Evolutionary conservation across 345 rosid genomes (phyloP).

Genomic region (Acer negundo): DNA sequence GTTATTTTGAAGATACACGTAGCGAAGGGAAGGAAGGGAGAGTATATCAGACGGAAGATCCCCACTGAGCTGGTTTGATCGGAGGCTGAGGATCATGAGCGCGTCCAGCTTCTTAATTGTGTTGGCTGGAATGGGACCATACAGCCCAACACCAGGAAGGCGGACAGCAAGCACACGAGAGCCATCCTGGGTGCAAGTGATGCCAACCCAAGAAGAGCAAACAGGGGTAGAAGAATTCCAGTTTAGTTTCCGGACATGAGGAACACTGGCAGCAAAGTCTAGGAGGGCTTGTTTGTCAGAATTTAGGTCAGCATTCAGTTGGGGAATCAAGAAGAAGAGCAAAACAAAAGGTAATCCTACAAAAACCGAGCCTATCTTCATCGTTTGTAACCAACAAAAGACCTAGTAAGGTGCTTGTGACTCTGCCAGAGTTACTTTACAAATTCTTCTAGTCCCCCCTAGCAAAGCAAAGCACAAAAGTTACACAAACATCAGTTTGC

Average conservation of each 20-base stretch:
- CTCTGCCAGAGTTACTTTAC: conserved; percentile 5
- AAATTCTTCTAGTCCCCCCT: conserved; percentile 21
- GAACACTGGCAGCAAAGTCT: conserved; percentile 63
- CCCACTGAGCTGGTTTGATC: conserved; percentile 68
- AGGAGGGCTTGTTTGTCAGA: conserved; percentile 82
- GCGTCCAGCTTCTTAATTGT: conserved; percentile 80
- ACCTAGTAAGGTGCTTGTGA: background rate
- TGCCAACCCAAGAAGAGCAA: conserved; percentile 79
- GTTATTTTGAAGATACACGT: conserved; percentile 71
- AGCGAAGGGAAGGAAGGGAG: conserved; percentile 72
- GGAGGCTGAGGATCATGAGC: conserved; percentile 70
- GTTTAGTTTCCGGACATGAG: conserved; percentile 75
- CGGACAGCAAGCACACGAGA: conserved; percentile 67
- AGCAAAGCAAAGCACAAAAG: background rate
- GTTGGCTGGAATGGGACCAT: conserved; percentile 75
- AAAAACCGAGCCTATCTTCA: conserved; percentile 40
- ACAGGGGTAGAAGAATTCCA: conserved; percentile 57
- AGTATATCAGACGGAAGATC: conserved; percentile 69
- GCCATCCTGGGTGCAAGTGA: conserved; percentile 56
- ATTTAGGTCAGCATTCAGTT: conserved; percentile 44
- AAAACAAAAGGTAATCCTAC: conserved; percentile 37
- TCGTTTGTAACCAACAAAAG: conserved; percentile 23
- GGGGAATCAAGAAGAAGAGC: conserved; percentile 35
- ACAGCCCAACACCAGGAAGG: conserved; percentile 79
- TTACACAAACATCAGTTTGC: conserved; percentile 7